Conservation (phyloP, 2,329 filamentous ascomycete species). For the Neofusicoccum sp. region DNA sequence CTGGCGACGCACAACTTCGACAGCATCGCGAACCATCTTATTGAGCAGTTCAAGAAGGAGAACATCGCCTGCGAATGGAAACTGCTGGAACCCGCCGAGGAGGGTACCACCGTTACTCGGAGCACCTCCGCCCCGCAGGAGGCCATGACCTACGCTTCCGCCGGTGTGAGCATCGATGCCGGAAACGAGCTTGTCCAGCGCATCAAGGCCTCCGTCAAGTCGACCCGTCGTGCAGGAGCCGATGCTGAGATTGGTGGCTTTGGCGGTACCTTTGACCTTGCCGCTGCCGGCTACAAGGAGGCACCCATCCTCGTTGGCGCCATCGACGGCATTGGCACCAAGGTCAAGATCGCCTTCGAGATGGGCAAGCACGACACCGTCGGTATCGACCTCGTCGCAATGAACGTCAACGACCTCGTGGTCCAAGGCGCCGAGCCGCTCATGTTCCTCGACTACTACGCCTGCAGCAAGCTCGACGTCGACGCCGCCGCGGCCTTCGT, state of each 20-base stretch:
- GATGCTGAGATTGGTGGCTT: slow-evolving; percentile 96
- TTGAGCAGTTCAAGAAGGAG: slow-evolving; percentile 71
- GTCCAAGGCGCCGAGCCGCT: slow-evolving; percentile 94
- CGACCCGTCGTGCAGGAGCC: slow-evolving; percentile 81
- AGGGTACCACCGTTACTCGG: slow-evolving; percentile 52
- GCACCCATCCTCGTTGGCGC: slow-evolving; percentile 86
- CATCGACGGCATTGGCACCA: slow-evolving; percentile 95
- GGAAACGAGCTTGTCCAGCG: slow-evolving; percentile 90
- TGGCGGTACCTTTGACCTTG: slow-evolving; percentile 81
- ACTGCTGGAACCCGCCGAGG: slow-evolving; percentile 84
- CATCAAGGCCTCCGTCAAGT: slow-evolving; percentile 88
- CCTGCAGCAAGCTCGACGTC: slow-evolving; percentile 84
- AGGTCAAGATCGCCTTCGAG: slow-evolving; percentile 91
- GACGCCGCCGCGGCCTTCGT: slow-evolving; percentile 82
- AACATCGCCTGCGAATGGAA: slow-evolving; percentile 83
- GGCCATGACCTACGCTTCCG: slow-evolving; percentile 81
- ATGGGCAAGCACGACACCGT: slow-evolving; percentile 92
- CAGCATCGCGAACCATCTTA: slow-evolving; percentile 78
- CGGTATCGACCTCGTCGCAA: slow-evolving; percentile 94
- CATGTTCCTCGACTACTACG: slow-evolving; percentile 98
- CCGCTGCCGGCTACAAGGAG: slow-evolving; percentile 70
- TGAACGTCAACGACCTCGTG: slow-evolving; percentile 98
- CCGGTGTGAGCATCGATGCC: slow-evolving; percentile 91
- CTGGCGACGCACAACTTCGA: slow-evolving; percentile 90
- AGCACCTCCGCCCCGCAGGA: slow-evolving; percentile 29